These are phyloP conservation scores for Scedosporium boydii DNA, from an alignment of 2,329 filamentous ascomycete species.

Conservation along the genomic window DNA sequence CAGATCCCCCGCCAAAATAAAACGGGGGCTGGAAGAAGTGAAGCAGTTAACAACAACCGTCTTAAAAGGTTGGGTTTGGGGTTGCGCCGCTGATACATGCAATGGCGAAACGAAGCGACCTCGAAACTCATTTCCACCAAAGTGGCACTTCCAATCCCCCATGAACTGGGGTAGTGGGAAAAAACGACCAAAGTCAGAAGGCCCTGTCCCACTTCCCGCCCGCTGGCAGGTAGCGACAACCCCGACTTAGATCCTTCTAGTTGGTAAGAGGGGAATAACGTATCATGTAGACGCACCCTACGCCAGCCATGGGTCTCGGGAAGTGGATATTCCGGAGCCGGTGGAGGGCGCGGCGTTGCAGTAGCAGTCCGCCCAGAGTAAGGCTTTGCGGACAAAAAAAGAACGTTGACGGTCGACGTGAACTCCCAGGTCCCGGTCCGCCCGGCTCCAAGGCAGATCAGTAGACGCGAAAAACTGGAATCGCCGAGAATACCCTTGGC, in stretches of 20 bases:
- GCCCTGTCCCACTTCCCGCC: not conserved
- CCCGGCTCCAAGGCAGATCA: not conserved
- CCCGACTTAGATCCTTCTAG: not conserved
- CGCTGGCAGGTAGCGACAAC: not conserved
- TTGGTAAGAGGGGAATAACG: not conserved
- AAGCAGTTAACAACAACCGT: too few species aligned
- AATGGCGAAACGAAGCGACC: not conserved
- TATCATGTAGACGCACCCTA: not conserved
- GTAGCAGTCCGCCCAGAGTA: not conserved
- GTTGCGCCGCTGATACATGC: not conserved
- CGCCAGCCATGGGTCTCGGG: not conserved
- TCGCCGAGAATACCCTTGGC: not conserved
- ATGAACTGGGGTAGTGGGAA: not conserved
- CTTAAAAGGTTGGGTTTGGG: not conserved
- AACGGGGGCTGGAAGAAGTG: not conserved
- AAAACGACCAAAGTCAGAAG: not conserved
- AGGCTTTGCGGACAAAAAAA: not conserved
- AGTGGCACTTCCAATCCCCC: conserved; percentile 11
- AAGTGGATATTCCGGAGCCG: not conserved
- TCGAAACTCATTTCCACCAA: not conserved
- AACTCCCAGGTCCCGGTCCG: not conserved
- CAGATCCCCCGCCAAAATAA: not conserved
- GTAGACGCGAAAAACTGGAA: not conserved
- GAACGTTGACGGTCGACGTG: conserved; percentile 16
- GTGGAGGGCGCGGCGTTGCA: not conserved